A percentile compares a stretch with the other conserved stretches of the same genome.
Conservation (phyloP, 2,329 filamentous ascomycete species). For the Intubia oerlemansii region DNA sequence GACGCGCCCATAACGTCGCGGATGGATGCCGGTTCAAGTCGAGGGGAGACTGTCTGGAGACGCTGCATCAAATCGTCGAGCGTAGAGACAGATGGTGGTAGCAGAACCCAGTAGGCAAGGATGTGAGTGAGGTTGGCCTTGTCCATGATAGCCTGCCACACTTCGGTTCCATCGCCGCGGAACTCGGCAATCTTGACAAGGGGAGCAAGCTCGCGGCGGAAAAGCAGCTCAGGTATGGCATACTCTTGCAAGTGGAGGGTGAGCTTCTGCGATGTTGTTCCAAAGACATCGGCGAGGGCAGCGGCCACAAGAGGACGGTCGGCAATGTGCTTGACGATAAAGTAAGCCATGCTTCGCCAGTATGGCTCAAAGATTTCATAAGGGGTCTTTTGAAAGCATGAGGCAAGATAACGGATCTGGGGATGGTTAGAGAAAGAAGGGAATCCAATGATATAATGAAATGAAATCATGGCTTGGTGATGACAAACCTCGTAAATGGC, state of each 20-base stretch:
- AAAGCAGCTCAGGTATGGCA: slow-evolving; percentile 67
- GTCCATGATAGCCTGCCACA: slow-evolving; percentile 32
- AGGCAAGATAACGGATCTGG: slow-evolving; percentile 46
- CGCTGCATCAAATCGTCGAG: slow-evolving; percentile 7
- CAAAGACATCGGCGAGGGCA: slow-evolving; percentile 60
- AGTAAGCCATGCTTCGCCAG: slow-evolving; percentile 69
- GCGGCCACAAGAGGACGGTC: slow-evolving; percentile 64
- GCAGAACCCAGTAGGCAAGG: slow-evolving; percentile 18
- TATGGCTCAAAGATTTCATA: slow-evolving; percentile 62
- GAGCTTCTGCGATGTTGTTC: slow-evolving; percentile 53
- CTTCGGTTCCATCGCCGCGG: slow-evolving; percentile 41
- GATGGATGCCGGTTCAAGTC: slow-evolving; percentile 5
- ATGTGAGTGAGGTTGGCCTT: slow-evolving; percentile 33
- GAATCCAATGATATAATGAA: no score
- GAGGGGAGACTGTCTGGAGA: slow-evolving; percentile 5
- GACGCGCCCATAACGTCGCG: slow-evolving; percentile 7
- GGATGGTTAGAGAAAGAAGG: no score
- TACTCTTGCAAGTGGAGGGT: slow-evolving; percentile 57
- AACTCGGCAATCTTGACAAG: slow-evolving; percentile 65
- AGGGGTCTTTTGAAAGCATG: slow-evolving; percentile 37
- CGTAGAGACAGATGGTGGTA: slow-evolving; percentile 3
- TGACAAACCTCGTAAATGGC: slow-evolving; percentile 4
- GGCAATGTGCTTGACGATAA: slow-evolving; percentile 63
- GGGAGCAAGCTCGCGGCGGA: slow-evolving; percentile 40
- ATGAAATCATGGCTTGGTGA: not conserved